Conservation (phyloP, 176 grass and related monocot species). For the Phragmites australis region DNA sequence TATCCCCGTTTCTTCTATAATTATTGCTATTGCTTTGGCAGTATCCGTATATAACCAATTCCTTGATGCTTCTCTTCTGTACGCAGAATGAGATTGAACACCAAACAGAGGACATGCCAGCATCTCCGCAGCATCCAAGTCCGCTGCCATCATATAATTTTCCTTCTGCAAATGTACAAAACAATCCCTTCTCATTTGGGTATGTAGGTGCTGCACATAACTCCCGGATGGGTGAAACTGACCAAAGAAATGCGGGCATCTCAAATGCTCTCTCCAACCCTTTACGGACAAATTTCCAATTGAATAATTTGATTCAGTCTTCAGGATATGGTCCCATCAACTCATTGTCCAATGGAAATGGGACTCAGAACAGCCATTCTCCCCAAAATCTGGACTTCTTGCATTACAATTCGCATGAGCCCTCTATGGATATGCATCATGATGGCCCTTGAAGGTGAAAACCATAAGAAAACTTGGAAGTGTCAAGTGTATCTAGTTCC, state of each 20-base stretch:
- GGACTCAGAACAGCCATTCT: constrained; percentile 16
- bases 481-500: not conserved
- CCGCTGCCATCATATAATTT: constrained; percentile 13
- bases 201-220: constrained; percentile 37
- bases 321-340: constrained; percentile 17
- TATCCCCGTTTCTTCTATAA: not conserved
- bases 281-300: constrained; percentile 18
- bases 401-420: constrained; percentile 16
- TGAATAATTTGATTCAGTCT: constrained; percentile 26
- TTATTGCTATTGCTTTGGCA: not conserved
- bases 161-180: constrained; percentile 30
- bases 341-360: constrained; percentile 4
- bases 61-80: constrained; percentile 38
- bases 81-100: constrained; percentile 60
- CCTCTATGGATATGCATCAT: constrained; percentile 50
- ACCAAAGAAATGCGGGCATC: constrained; percentile 36
- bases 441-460: constrained; percentile 22
- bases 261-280: constrained; percentile 42
- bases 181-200: constrained; percentile 37
- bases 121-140: constrained; percentile 34
- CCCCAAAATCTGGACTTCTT: constrained; percentile 5
- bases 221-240: constrained; percentile 24
- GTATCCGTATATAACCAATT: constrained; percentile 6
- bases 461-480: constrained; percentile 28
- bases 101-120: constrained; percentile 28